Conservation (phyloP, 75 land plant genomes). For the Larix kaempferi region DNA sequence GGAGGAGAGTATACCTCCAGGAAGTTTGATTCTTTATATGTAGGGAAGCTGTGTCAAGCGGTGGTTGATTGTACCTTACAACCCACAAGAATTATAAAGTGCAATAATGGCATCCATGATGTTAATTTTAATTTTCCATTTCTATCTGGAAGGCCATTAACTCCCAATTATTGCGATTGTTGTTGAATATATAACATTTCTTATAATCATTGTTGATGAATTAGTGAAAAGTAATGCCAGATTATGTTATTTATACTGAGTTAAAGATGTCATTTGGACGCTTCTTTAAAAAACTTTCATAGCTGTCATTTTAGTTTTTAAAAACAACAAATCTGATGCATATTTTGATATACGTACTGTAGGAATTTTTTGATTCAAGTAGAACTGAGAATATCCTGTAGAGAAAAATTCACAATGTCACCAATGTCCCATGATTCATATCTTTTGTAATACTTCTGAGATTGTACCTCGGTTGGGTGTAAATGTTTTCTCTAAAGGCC, state of each 20-base stretch:
- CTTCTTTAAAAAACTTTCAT: background rate
- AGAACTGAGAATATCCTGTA: background rate
- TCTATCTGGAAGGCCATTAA: background rate
- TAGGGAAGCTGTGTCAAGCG: too few species aligned
- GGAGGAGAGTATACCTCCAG: too few species aligned
- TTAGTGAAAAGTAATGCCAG: background rate
- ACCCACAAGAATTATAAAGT: too few species aligned
- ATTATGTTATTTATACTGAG: background rate
- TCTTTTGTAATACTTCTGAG: background rate
- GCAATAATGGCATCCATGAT: background rate
- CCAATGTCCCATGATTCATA: background rate
- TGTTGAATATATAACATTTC: background rate
- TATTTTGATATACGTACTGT: background rate
- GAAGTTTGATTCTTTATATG: too few species aligned
- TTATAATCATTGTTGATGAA: background rate
- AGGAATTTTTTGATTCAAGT: background rate
- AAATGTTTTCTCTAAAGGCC: background rate
- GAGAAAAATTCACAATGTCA: background rate
- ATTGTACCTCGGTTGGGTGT: background rate
- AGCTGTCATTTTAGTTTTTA: background rate
- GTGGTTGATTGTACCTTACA: too few species aligned
- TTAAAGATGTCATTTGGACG: background rate
- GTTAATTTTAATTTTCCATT: background rate
- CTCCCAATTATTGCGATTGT: background rate
- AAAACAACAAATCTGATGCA: background rate